Base-by-base conservation (phyloP, 2,329 filamentous ascomycete species). In the Arthrinium phaeospermum region DNA sequence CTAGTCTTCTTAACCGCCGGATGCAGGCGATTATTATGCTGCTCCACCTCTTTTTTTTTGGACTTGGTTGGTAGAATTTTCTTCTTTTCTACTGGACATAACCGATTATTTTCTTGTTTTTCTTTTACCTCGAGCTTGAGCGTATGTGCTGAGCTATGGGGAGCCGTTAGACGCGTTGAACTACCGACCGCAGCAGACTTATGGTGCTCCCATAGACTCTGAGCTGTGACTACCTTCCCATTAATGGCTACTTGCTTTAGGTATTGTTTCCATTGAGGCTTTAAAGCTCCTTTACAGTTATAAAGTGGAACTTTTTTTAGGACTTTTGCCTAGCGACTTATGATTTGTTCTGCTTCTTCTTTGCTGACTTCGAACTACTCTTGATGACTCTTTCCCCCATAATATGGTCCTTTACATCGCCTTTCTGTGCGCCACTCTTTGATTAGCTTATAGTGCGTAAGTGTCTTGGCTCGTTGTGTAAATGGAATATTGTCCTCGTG, bases 41-140 rank as follows among this genome's bases (percentile, higher is more conserved):
- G 49, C 49, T 53, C 49, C 49, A 53, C n/a, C 49, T 53, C n/a
- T 53, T 53, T 8, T 53, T 53, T n/a, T n/a, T 53, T 53, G 49
- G 22, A 8, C 45, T 46, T 46, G 45, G 45, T 19, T 7, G 19
- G 6, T 46, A 19, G 14, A 16, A 6, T 16, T 19, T 19, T 46
- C 22, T 12, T 49, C 1, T 24, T 8, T 49, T 49, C 22, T 22
- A 49, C 47, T 22, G 19, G 19, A 24, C 22, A 24, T 12, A 49
- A 49, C 22, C 47, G 47, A 12, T 49, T 22, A 22, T n/a, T 22
- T 2, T 49, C 46, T 19, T 47, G 14, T 22, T 24, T 22, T 22
- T 49, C 22, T 46, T 46, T 46, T 16, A 22, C 45, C 19, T 46
- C 45, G 22, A 22, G 22, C 7, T 22, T 10, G 22, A 5, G 10